Conservation (phyloP, 768 basidiomycete species). For the Rhodotorula kratochvilovae region DNA sequence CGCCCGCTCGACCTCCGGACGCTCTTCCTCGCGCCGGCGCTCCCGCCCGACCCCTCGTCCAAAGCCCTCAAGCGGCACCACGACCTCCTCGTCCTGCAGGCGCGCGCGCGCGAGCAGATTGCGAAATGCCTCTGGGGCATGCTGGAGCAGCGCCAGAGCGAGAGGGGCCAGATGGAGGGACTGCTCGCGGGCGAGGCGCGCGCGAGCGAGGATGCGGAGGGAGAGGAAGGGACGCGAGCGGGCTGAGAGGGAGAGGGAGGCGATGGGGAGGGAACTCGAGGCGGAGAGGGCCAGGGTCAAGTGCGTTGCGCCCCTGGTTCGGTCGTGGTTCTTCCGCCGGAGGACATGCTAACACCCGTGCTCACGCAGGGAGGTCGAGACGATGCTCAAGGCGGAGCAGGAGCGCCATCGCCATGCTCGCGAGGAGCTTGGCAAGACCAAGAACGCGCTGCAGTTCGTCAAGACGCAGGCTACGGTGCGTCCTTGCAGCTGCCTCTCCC, state of each 20-base stretch:
- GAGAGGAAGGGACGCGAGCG: not conserved
- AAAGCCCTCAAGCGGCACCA: conserved; percentile 11
- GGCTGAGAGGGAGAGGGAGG: conserved; percentile 3
- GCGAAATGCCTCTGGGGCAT: conserved; percentile 22
- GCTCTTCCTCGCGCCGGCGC: conserved; percentile 6
- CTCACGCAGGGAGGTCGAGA: conserved; percentile 2
- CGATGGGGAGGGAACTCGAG: conserved; percentile 10
- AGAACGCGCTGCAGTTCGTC: conserved; percentile 22
- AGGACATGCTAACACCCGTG: not conserved
- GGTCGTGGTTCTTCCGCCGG: rapidly evolving
- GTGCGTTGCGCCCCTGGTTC: conserved; percentile 6
- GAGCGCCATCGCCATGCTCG: conserved; percentile 10
- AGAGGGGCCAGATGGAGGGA: conserved; percentile 2
- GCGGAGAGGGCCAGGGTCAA: conserved; percentile 9
- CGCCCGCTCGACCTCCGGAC: conserved; percentile 21
- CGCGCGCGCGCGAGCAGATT: conserved; percentile 15
- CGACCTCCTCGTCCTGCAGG: conserved; percentile 12
- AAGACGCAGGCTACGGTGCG: conserved; percentile 27
- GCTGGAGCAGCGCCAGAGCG: conserved; percentile 8
- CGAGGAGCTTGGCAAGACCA: conserved; percentile 25
- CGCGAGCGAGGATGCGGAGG: conserved; percentile 6
- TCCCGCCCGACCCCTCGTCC: conserved; percentile 3
- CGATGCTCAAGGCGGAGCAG: conserved; percentile 16
- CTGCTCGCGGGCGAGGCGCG: conserved; percentile 2
- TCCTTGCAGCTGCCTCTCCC: not conserved